A percentile compares a stretch with the other conserved stretches of the same genome.
Conservation (phyloP, 371 early-diverging fungal species). For the Mortierella sp. region DNA sequence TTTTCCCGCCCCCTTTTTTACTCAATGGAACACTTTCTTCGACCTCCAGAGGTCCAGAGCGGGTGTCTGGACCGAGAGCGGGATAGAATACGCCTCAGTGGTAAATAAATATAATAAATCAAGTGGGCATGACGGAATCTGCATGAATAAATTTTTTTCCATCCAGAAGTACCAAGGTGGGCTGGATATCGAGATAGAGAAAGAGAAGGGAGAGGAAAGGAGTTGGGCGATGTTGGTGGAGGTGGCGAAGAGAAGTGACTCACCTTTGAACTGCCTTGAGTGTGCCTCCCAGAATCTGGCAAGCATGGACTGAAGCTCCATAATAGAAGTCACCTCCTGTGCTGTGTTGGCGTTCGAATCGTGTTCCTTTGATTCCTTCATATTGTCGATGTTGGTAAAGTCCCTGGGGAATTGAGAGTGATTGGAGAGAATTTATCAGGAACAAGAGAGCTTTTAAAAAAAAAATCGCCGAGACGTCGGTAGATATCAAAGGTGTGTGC, state of each 20-base stretch:
- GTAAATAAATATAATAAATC: background rate
- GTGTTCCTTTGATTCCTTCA: slow-evolving; percentile 39
- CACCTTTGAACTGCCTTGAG: slow-evolving; percentile 53
- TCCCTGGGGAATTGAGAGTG: background rate
- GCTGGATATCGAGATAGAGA: background rate
- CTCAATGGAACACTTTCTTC: background rate
- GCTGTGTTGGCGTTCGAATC: slow-evolving; percentile 28
- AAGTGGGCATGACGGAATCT: background rate
- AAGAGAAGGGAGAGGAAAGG: background rate
- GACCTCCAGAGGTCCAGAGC: slow-evolving; percentile 16
- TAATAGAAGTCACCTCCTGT: slow-evolving; percentile 51
- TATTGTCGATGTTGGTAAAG: slow-evolving; percentile 4
- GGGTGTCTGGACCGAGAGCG: slow-evolving; percentile 18
- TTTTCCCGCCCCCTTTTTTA: slow-evolving; percentile 13
- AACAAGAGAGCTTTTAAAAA: background rate
- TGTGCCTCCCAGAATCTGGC: slow-evolving; percentile 56
- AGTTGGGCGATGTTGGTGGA: background rate
- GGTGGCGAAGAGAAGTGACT: slow-evolving; percentile 1
- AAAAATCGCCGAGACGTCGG: slow-evolving; percentile 4
- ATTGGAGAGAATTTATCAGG: background rate
- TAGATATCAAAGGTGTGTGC: background rate
- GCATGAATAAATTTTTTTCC: slow-evolving; percentile 11
- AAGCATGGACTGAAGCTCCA: slow-evolving; percentile 49
- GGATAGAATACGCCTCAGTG: slow-evolving; percentile 15
- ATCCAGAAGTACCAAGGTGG: slow-evolving; percentile 7